Evolutionary conservation across 2,329 filamentous ascomycete genomes (phyloP), one percentile per base, ranked within the genome.

Genomic region (Xylariaceae sp.): DNA sequence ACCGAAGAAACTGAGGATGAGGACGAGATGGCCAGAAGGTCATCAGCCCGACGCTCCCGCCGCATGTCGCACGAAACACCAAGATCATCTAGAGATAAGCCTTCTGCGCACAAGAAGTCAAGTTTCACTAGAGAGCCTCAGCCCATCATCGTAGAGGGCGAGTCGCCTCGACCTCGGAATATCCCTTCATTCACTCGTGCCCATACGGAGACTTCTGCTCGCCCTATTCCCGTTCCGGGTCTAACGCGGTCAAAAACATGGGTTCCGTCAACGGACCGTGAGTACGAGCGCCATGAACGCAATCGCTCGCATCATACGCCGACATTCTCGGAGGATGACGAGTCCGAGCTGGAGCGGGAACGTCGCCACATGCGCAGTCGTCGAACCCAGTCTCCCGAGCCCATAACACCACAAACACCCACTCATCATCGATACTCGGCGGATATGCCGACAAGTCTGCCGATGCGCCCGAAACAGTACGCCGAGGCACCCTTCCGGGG

Each of bases 11-110:
- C 63, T 3, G 56, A 59, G 0, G 70, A 72, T 2, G 70, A 69
- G 2, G 70, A 72, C 1, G 70, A 72, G 1, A 13, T 51, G 11
- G 49, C 54, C 4, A 68, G 59, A 53, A 66, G 70, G 55, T 66
- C 69, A 8, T 64, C 68, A 13, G 66, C 61, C 13, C 66, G 65
- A 35, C 53, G 59, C 11, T 62, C 62, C 2, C 69, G 69, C 18
- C 67, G 68, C 47, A 67, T 65, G 68, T 72, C 71, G 6, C 65
- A 71, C 13, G 70, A 72, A 6, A 65, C 66, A 1, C 62, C 66
- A 3, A 64, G 66, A 17, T 69, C 67, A 47, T 67, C 70, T 7
- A 67, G 66, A 48, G 70, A 71, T 50, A 73, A 72, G 56, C 4
- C 61, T 13, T 62, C 70, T 2, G 64, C 65, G 5, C 65, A 69